Base-by-base conservation (phyloP, 345 rosid genomes). In the Gossypium longicalyx region DNA sequence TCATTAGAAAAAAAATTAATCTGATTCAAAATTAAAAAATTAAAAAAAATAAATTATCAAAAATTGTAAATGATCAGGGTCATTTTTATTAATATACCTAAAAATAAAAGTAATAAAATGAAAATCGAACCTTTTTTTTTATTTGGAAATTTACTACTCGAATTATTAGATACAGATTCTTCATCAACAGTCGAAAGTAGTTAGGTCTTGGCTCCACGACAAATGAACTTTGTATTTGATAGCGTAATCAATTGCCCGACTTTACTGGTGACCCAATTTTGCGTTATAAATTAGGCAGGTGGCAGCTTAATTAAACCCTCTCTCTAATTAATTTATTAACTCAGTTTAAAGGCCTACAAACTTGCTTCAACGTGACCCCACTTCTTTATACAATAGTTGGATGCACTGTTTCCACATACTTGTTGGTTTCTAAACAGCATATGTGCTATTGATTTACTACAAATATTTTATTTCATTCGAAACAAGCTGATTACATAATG, bases 361-460 rank as follows among this genome's bases (percentile, higher is more conserved):
- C 22, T 34, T 34, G 38, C 38, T 34, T 34, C 38, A 34, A 4
- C 38, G 17, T 53, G 22, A 53, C 57, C 57, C 57, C n/a, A 17
- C 54, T 51, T 16, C 17, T 51, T 51, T 3, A 16, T 6, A 51
- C 7, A 51, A 10, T 6, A 34, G 13, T 23, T 49, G 16, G 9
- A 49, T 49, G 10, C 19, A 15, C 13, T 67, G 57, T 67, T 25
- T 23, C 71, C 57, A 51, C 45, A 51, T 17, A 27, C 45, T 51
- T 69, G 72, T 51, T 51, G 60, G 59, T 51, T 64, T 69, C 59
- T 69, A 25, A 16, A 69, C 16, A 51, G 45, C 60, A 69, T 51
- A 69, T 69, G 1, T 69, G 72, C 72, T 9, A 15, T 17, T 25
- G 34, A 49, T 48, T 68, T 8, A n/a, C 7, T 3, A 27, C 29